A percentile compares a stretch with the other conserved stretches of the same genome.
phyloP scores from a whole-genome alignment of 768 basidiomycete genomes.

The Kwoniella botswanensis region DNA sequence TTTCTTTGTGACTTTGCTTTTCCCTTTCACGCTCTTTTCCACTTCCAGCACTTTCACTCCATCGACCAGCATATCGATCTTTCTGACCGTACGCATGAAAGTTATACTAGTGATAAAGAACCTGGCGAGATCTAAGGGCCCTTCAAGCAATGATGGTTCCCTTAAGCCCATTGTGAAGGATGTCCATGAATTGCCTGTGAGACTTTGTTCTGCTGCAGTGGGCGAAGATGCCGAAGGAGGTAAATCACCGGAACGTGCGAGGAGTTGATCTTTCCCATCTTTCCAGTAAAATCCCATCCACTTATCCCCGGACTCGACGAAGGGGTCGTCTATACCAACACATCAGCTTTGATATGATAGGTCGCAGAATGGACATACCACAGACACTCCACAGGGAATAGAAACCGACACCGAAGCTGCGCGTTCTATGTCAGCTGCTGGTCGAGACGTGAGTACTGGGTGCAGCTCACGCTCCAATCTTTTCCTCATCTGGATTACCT shows the following conservation, averaged over 20 bases:
- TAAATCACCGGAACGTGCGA: slow-evolving; percentile 76
- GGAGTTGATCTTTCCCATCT: slow-evolving; percentile 85
- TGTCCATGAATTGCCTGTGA: slow-evolving; percentile 69
- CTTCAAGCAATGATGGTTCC: slow-evolving; percentile 74
- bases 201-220: slow-evolving; percentile 55
- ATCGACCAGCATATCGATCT: slow-evolving; percentile 82
- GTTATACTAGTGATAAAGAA: slow-evolving; percentile 91
- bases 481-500: slow-evolving; percentile 91
- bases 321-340: slow-evolving; percentile 49
- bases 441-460: not conserved
- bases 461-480: slow-evolving; percentile 74
- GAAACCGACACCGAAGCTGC: slow-evolving; percentile 53
- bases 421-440: slow-evolving; percentile 61
- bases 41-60: slow-evolving; percentile 62
- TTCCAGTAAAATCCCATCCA: slow-evolving; percentile 99
- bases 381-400: slow-evolving; percentile 52
- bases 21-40: slow-evolving; percentile 49
- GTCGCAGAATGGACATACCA: slow-evolving; percentile 19
- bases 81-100: slow-evolving; percentile 80
- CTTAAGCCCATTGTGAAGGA: slow-evolving; percentile 87
- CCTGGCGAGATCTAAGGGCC: slow-evolving; percentile 80
- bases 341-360: not conserved
- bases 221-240: slow-evolving; percentile 39
- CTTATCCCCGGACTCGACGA: slow-evolving; percentile 65
- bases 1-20: slow-evolving; percentile 35